A percentile compares a stretch with the other conserved stretches of the same genome.
Conservation (phyloP, 805 yeast species). For the Yarrowia sp. region DNA sequence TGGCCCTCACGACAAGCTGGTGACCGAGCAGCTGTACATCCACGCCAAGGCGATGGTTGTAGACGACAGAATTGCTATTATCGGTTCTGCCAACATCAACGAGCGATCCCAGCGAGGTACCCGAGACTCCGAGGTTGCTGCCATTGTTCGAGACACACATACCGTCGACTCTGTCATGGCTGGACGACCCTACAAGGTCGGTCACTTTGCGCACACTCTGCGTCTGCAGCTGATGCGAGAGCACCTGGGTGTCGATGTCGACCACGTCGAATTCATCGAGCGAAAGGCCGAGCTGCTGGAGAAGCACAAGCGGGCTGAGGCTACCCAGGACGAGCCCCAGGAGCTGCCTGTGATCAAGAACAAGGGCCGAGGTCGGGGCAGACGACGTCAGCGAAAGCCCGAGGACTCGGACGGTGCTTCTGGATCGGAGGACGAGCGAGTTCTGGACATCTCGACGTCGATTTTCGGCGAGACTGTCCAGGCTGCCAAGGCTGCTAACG, state of each 20-base stretch:
- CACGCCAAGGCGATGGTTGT: slow-evolving; percentile 91
- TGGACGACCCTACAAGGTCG: slow-evolving; percentile 77
- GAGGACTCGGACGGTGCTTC: slow-evolving; percentile 20
- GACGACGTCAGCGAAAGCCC: not conserved
- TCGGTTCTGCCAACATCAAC: slow-evolving; percentile 96
- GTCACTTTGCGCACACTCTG: slow-evolving; percentile 82
- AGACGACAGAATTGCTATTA: slow-evolving; percentile 89
- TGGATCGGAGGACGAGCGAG: slow-evolving; percentile 13
- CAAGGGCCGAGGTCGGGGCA: not conserved
- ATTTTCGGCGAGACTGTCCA: slow-evolving; percentile 10
- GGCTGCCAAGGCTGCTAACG: slow-evolving; percentile 14
- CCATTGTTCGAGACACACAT: slow-evolving; percentile 79
- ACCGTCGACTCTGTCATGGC: slow-evolving; percentile 62
- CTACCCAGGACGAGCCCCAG: slow-evolving; percentile 8
- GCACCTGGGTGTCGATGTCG: slow-evolving; percentile 92
- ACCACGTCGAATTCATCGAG: slow-evolving; percentile 76
- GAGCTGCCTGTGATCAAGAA: slow-evolving; percentile 18
- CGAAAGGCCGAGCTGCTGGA: slow-evolving; percentile 50
- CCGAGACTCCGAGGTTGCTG: slow-evolving; percentile 93
- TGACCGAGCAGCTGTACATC: slow-evolving; percentile 87
- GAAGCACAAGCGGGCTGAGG: slow-evolving; percentile 8
- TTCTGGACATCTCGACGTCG: slow-evolving; percentile 9
- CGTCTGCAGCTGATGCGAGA: slow-evolving; percentile 94
- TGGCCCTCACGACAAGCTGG: slow-evolving; percentile 68
- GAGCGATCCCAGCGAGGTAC: slow-evolving; percentile 94